These are phyloP conservation scores for Aspergillus sp. DNA, from an alignment of 2,329 filamentous ascomycete species.

Conservation along the genomic window DNA sequence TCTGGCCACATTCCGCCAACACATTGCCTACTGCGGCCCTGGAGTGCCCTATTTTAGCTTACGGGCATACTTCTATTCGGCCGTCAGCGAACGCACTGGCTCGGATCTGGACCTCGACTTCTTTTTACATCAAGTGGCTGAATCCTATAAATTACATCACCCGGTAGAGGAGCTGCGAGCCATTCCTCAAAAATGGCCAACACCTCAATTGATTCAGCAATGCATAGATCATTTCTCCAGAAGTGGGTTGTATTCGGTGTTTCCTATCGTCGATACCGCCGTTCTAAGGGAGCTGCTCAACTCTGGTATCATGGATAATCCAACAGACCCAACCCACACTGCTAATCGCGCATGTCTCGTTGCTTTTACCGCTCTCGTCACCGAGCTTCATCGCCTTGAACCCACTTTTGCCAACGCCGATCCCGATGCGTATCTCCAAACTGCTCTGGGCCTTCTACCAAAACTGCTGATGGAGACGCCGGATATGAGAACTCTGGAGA, in stretches of 20 bases:
- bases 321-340: slow-evolving; percentile 1
- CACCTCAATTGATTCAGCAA: background rate
- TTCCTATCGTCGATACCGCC: slow-evolving; percentile 22
- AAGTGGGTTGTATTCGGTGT: slow-evolving; percentile 6
- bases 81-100: background rate
- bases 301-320: slow-evolving; percentile 11
- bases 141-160: background rate
- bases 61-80: background rate
- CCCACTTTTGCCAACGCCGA: slow-evolving; percentile 20
- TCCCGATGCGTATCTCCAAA: slow-evolving; percentile 20
- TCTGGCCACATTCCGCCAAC: background rate
- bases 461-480: slow-evolving; percentile 20
- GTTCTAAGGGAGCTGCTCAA: slow-evolving; percentile 16
- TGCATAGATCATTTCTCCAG: slow-evolving; percentile 1
- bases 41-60: background rate
- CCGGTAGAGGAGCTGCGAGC: background rate
- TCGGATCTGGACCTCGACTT: background rate
- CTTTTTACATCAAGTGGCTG: background rate
- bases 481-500: slow-evolving; percentile 22
- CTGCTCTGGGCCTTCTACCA: slow-evolving; percentile 20
- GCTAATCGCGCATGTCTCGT: slow-evolving; percentile 20
- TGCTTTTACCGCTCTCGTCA: slow-evolving; percentile 26
- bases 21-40: background rate
- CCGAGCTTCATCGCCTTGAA: slow-evolving; percentile 20
- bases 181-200: background rate